A percentile compares a stretch with the other conserved stretches of the same genome.
These are phyloP conservation scores for Phytophthora macrochlamydospora DNA, from an alignment of 352 stramenopile species.

Conservation along the genomic window DNA sequence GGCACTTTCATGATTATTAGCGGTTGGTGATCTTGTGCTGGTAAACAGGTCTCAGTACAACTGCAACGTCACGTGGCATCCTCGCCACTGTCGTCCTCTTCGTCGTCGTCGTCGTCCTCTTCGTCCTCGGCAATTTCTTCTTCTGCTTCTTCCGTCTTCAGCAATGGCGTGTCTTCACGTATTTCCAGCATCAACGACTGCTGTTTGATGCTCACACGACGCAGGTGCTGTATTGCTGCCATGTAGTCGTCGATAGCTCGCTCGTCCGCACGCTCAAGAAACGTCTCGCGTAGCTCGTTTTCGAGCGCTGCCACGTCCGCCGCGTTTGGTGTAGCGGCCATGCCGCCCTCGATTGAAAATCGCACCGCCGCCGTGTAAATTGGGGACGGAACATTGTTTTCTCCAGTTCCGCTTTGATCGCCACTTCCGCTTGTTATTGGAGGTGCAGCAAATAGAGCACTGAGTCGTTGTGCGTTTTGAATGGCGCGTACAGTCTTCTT, in stretches of 20 bases:
- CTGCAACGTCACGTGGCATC: neutral
- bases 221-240: constrained; percentile 64
- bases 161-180: constrained; percentile 9
- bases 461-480: constrained; percentile 50
- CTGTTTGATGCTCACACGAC: constrained; percentile 45
- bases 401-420: neutral
- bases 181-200: constrained; percentile 28
- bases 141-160: constrained; percentile 8
- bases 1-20: constrained; percentile 11
- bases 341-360: constrained; percentile 16
- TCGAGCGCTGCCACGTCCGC: constrained; percentile 58
- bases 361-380: constrained; percentile 52
- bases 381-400: neutral
- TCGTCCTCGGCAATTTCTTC: constrained; percentile 42
- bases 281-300: constrained; percentile 65
- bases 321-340: constrained; percentile 6
- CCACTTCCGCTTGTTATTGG: neutral
- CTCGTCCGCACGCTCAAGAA: constrained; percentile 67
- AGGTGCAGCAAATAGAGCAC: constrained; percentile 18
- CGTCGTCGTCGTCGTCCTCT: constrained; percentile 21
- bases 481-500: constrained; percentile 72
- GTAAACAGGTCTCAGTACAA: neutral
- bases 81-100: constrained; percentile 16
- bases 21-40: neutral
- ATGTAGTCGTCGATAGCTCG: constrained; percentile 73